Percentiles rank a stretch among this genome's conserved stretches.
These are phyloP conservation scores for Castanopsis chinensis DNA, from an alignment of 306 rosid species.

Conservation along the genomic window DNA sequence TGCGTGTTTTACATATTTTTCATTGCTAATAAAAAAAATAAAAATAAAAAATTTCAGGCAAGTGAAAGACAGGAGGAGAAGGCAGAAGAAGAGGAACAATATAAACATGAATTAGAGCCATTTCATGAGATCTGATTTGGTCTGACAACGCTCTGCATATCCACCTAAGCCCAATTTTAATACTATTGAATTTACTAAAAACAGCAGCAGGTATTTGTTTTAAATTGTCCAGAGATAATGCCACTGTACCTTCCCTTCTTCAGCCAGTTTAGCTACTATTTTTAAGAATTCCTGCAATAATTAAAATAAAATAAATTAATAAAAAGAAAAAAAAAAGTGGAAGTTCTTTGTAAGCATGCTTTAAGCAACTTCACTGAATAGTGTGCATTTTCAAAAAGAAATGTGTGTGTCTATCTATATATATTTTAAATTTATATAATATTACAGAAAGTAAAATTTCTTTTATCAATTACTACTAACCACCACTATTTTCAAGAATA, in stretches of 20 bases:
- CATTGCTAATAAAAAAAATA: too few species aligned
- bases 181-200: constrained; percentile 20
- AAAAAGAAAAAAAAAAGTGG: not conserved
- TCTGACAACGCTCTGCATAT: not conserved
- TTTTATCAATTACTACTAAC: not conserved
- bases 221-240: constrained; percentile 13
- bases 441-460: not conserved
- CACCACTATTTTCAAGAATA: not conserved
- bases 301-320: not conserved
- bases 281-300: constrained; percentile 72
- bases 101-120: constrained; percentile 1
- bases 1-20: too few species aligned
- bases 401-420: too few species aligned
- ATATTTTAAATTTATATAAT: too few species aligned
- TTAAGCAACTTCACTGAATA: not conserved
- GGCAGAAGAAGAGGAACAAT: not conserved
- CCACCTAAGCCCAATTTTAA: not conserved
- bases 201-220: constrained; percentile 14
- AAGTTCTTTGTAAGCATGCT: not conserved
- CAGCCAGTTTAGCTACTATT: constrained; percentile 82
- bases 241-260: constrained; percentile 89
- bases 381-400: not conserved
- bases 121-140: constrained; percentile 11
- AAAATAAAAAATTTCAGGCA: constrained; percentile 9
- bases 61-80: not conserved